These are phyloP conservation scores for Leccinum subtestaceum DNA, from an alignment of 768 basidiomycete genomes.

Conservation along the genomic window DNA sequence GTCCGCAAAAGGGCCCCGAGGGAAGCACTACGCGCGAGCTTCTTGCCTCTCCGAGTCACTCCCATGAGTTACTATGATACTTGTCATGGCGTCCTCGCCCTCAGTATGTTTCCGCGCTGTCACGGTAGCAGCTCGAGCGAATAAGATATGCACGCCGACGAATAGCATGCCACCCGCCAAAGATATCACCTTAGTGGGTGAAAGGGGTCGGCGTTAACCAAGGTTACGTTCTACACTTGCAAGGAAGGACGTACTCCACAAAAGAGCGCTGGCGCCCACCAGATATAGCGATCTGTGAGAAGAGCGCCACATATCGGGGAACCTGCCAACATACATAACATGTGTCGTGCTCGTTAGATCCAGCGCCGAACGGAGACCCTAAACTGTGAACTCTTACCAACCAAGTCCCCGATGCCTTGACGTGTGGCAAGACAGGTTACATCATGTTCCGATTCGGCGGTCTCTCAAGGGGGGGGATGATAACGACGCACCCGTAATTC, in stretches of 20 bases:
- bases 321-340: conserved; percentile 33
- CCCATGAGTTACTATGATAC: neutral
- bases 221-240: neutral
- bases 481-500: conserved; percentile 35
- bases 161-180: conserved; percentile 8
- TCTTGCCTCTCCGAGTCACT: neutral
- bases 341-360: neutral
- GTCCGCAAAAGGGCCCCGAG: neutral
- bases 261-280: conserved; percentile 59
- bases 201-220: neutral
- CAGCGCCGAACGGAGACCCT: neutral
- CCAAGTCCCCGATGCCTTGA: conserved; percentile 25
- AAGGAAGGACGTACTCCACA: conserved; percentile 34
- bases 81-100: neutral
- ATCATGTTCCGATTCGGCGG: neutral
- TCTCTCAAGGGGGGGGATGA: neutral
- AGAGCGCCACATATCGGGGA: conserved; percentile 58
- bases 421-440: neutral
- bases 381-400: conserved; percentile 11
- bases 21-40: neutral
- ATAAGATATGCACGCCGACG: conserved; percentile 12
- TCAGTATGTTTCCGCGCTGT: neutral
- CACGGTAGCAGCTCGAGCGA: neutral
- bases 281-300: conserved; percentile 45
- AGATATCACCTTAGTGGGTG: conserved; percentile 7